phyloP scores from a whole-genome alignment of 2,329 filamentous ascomycete species.

The Diaporthe vaccinii region DNA sequence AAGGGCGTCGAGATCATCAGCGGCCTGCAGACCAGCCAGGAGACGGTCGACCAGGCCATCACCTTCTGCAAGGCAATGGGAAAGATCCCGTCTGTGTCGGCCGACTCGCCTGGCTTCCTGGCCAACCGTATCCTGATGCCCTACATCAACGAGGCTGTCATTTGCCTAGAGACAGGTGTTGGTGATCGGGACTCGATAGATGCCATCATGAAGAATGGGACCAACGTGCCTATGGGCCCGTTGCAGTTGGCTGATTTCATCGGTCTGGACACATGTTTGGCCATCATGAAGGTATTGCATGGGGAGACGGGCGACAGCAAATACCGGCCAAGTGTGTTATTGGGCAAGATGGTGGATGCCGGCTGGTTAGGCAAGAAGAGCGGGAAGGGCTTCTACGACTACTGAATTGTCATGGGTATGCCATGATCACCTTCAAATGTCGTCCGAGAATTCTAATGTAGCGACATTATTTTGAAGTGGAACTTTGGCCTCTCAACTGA shows the following conservation, averaged over 20 bases:
- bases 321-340: conserved; percentile 88
- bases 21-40: conserved; percentile 88
- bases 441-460: not conserved
- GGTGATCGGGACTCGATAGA: conserved; percentile 94
- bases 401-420: conserved; percentile 59
- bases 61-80: conserved; percentile 93
- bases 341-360: conserved; percentile 97
- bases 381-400: conserved; percentile 95
- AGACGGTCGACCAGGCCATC: conserved; percentile 84
- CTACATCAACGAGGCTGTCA: conserved; percentile 98
- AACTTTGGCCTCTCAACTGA: too few relatives aligned
- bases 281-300: conserved; percentile 97
- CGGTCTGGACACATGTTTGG: conserved; percentile 93
- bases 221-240: conserved; percentile 98
- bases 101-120: conserved; percentile 92
- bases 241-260: conserved; percentile 96
- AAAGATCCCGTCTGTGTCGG: conserved; percentile 89
- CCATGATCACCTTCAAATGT: not conserved
- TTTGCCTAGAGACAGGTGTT: conserved; percentile 94
- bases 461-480: not conserved
- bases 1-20: conserved; percentile 98
- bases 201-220: conserved; percentile 99
- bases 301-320: conserved; percentile 95
- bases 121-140: conserved; percentile 99
- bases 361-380: conserved; percentile 98